Evolutionary conservation across 2,329 filamentous ascomycete species (phyloP), one percentile per base, ranked within the genome.

Genomic region (Penicillium psychrosexuale): DNA sequence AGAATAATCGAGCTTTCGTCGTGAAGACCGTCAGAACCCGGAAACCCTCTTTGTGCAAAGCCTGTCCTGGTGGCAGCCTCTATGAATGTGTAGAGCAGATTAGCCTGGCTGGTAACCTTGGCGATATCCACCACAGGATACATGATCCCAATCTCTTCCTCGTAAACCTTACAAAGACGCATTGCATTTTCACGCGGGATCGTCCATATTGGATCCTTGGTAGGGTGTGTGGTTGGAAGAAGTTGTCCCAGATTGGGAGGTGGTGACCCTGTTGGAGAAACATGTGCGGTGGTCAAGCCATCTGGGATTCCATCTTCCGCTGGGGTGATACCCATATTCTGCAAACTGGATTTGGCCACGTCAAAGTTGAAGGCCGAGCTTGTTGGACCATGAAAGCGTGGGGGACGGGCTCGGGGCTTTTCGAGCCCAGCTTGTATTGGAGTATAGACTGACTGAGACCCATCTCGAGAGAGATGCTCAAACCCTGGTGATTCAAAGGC

Each of bases 61-160:
- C 85, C 84, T 4, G 79, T 80, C 36, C 83, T 76, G 28, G 79
- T 72, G 15, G 84, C 84, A 30, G 85, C 82, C 61, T 91, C 88
- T 67, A 94, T 85, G 70, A 90, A 94, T 0, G 83, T 79, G 53
- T 86, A 87, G 1, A 96, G 76, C 56, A 81, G 80, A 58, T 83
- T 85, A 7, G 87, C 86, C 69, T 96, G 89, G 6, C 79, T 77
- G 36, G 89, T 85, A 37, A 95, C 77, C 39, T 81, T 80, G 39
- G 88, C 83, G 34, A 96, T 88, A 62, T 90, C 83, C 44, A 96
- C 72, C 4, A 96, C 83, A 0, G 93, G 93, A 70, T 96, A 96
- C 90, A 96, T 95, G 65, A 93, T 83, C 40, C 90, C 90, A 65
- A 95, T 87, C 69, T 97, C 92, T 65, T 97, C 91, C 62, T 96